Base-by-base conservation (phyloP, 2,329 filamentous ascomycete genomes). In the Thelonectria blattea region DNA sequence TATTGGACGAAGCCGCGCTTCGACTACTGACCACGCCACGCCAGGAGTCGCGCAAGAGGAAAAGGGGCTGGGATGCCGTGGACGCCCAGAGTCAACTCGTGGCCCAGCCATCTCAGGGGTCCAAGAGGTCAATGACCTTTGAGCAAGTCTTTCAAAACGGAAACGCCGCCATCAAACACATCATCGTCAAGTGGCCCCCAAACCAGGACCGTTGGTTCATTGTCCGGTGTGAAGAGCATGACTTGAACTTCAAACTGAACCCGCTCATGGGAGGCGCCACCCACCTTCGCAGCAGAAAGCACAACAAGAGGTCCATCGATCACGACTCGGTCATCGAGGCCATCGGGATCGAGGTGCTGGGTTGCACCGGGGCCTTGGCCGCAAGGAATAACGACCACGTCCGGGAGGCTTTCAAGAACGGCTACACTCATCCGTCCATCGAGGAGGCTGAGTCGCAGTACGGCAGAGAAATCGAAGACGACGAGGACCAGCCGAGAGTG, bases 91-190 rank as follows among this genome's bases (percentile, higher is more conserved):
- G 52, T 20, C 53, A 52, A 30, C 56, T 55, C 34, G 48, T 41
- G 9, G 37, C 48, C 7, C 41, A 46, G 39, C 47, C 5, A 6
- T 47, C 12, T 5, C n/a, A 37, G 3, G 27, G 5, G 34, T 45
- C 14, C 22, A 60, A 53, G 41, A 58, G 46, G 14, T 59, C 56
- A 27, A 58, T 68, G 17, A 53, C 58, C n/a, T 68, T 59, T 18
- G 54, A 67, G 15, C 61, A 62, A 14, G 48, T 68, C 11, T 68
- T 56, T 27, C 61, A 63, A n/a, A 51, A 66, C 22, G 56, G 51
- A 12, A 60, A 65, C 48, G 63, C 66, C 9, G 37, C 48, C 3
- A 46, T 61, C 34, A 68, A 68, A 18, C 61, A 66, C 10, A 45
- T 58, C 14, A 65, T 68, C 7, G 48, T 66, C 8, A 61, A 60